Base-by-base conservation (phyloP, 495 filamentous ascomycete species). In the Penicillium psychrofluorescens region DNA sequence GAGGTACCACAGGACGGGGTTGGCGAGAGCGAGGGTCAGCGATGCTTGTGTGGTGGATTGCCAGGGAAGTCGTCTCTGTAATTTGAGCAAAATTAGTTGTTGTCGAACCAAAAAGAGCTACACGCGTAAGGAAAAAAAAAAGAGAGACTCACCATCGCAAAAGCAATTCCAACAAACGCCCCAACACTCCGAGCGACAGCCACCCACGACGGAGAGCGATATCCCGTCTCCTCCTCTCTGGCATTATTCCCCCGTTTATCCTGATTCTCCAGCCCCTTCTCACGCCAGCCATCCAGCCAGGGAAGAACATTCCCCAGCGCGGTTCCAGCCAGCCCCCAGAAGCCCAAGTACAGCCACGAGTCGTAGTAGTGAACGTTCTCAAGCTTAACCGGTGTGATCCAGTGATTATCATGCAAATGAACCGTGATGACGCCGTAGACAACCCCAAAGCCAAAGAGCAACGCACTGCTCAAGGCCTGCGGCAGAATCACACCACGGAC, bases 1-100 rank as follows among this genome's bases (percentile, higher is more conserved):
- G 16, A 97, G 71, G 59, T 94, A 97, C 92, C 92, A 98, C 16
- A 98, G 71, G 15, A 91, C 86, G 4, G 92, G 90, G 56, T 97
- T 98, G 6, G 83, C 88, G 41, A 97, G 81, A 4, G 90, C 87
- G 8, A 98, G 81, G 1, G 90, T 94, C 6, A 95, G 58, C 3
- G 92, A 95, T 38, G 90, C 83, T 64, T 98, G 92, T 7, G 94
- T 80, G 5, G 88, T 95, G 28, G 92, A 96, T 57, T 90, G 74
- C 92, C 92, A 98, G 10, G 88, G 86, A 14, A 94, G 79, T 60
- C 81, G 83, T 38, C 92, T 81, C 84, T 92, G 53, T 30, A 58
- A 41, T 52, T 3, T 6, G 4, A 22, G 22, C 3, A 22, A 6
- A 3, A 22, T 22, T 22, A 22, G 22, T 3, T 22, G 22, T 6